Conservation (phyloP, 2,329 filamentous ascomycete genomes). For the Curvularia sp. region DNA sequence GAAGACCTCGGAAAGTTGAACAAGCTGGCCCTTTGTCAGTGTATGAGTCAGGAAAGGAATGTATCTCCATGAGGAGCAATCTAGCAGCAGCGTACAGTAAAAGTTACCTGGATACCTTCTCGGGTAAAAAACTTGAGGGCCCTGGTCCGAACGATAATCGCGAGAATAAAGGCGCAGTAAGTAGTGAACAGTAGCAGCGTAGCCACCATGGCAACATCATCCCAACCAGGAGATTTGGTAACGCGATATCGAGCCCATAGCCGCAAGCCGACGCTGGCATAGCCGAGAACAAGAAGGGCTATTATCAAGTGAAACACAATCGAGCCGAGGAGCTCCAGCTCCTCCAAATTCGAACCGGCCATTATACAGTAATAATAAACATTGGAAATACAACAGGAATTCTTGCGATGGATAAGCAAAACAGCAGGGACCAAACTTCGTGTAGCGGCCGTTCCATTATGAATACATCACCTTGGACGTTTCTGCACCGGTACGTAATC, state of each 20-base stretch:
- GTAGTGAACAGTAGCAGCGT: slow-evolving; percentile 40
- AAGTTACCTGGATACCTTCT: slow-evolving; percentile 23
- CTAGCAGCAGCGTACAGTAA: slow-evolving; percentile 27
- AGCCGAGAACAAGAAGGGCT: slow-evolving; percentile 39
- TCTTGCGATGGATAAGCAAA: neutral
- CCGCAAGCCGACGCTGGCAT: slow-evolving; percentile 40
- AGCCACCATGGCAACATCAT: slow-evolving; percentile 43
- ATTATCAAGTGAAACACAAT: slow-evolving; percentile 32
- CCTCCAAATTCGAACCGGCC: slow-evolving; percentile 19
- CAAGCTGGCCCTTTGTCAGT: slow-evolving; percentile 29
- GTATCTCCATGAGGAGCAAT: neutral
- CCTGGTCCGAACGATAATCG: slow-evolving; percentile 26
- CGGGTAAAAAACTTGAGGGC: slow-evolving; percentile 21
- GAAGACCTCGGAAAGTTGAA: slow-evolving; percentile 56
- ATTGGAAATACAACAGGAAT: slow-evolving; percentile 4
- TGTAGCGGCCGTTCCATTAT: slow-evolving; percentile 21
- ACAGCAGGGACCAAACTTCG: neutral
- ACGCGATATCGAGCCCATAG: slow-evolving; percentile 46
- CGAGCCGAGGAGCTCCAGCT: slow-evolving; percentile 32
- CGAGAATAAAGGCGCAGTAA: slow-evolving; percentile 38
- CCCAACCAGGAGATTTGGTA: slow-evolving; percentile 46
- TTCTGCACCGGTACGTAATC: slow-evolving; percentile 15
- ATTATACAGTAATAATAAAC: slow-evolving; percentile 10
- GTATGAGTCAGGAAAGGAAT: neutral
- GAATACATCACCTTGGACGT: slow-evolving; percentile 16